Evolutionary conservation across 164 flowering plant species (phyloP).

Genomic region (Cinnamomum chago): DNA sequence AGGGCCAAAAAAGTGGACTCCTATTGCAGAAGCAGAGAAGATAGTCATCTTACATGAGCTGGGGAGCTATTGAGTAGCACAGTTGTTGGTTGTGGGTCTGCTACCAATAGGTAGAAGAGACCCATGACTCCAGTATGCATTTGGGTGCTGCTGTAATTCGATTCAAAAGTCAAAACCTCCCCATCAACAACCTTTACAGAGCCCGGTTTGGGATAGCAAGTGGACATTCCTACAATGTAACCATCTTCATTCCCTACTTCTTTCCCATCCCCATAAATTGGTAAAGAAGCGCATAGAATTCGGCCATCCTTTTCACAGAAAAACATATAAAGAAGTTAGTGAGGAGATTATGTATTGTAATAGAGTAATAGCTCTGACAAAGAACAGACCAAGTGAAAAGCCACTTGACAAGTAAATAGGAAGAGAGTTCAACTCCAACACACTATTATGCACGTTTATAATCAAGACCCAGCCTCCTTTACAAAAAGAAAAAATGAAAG

Average conservation of each 20-base stretch:
- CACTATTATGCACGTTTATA: too few species aligned
- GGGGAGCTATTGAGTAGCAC: conserved; percentile 1
- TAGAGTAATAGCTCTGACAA: background rate
- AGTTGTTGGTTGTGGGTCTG: conserved; percentile 32
- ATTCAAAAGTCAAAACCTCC: conserved; percentile 56
- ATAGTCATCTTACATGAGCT: conserved; percentile 21
- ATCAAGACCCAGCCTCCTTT: too few species aligned
- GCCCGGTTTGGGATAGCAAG: conserved; percentile 79
- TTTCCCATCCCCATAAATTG: conserved; percentile 65
- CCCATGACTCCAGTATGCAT: conserved; percentile 86
- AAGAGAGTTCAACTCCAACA: too few species aligned
- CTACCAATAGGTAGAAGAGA: conserved; percentile 71
- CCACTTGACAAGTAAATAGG: background rate
- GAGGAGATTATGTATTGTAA: background rate
- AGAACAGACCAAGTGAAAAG: background rate
- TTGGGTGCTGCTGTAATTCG: conserved; percentile 49
- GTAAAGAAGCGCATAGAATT: conserved; percentile 60
- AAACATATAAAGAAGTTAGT: conserved; percentile 2
- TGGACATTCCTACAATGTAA: conserved; percentile 85
- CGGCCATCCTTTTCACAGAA: conserved; percentile 57
- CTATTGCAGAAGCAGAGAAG: background rate
- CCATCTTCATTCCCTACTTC: conserved; percentile 76
- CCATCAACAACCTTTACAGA: conserved; percentile 51
- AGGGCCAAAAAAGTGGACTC: background rate
- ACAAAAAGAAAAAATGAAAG: too few species aligned